Evolutionary conservation across 1,139 yeast species (phyloP).

Genomic region (Yamadazyma dushanensis): DNA sequence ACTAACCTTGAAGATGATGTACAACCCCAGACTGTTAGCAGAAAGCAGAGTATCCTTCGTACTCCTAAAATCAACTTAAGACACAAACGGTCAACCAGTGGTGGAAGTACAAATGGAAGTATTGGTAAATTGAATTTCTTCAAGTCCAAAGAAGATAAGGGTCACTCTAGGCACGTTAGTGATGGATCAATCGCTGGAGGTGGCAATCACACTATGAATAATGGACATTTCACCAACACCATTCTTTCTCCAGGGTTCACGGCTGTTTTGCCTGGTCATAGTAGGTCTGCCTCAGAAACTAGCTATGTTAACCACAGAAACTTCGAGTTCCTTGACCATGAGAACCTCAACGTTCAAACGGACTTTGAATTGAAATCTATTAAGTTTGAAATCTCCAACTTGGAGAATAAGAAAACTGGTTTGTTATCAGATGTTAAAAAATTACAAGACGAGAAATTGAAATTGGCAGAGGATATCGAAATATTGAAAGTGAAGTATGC

Average conservation of each 20-base stretch:
- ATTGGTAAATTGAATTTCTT: constrained; percentile 36
- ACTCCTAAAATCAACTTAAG: constrained; percentile 37
- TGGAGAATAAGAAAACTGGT: constrained; percentile 29
- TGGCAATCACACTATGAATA: neutral
- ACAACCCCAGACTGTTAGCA: constrained; percentile 9
- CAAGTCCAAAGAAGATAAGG: constrained; percentile 25
- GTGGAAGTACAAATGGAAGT: constrained; percentile 29
- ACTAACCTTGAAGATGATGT: constrained; percentile 35
- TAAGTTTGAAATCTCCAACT: constrained; percentile 42
- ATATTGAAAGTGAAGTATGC: constrained; percentile 24
- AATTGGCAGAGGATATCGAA: constrained; percentile 27
- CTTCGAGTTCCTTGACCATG: constrained; percentile 10
- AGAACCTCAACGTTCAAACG: constrained; percentile 6
- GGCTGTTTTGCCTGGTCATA: constrained; percentile 19
- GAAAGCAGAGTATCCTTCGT: constrained; percentile 31
- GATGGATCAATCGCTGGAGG: constrained; percentile 35
- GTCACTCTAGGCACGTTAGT: constrained; percentile 42
- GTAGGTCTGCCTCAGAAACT: constrained; percentile 42
- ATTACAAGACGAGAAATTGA: constrained; percentile 29
- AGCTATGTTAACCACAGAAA: constrained; percentile 20
- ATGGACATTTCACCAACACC: constrained; percentile 13
- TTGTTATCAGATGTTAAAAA: constrained; percentile 31
- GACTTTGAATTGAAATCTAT: constrained; percentile 39
- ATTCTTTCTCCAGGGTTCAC: constrained; percentile 47
- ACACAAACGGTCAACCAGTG: constrained; percentile 45